phyloP scores from a whole-genome alignment of 2,329 filamentous ascomycete genomes.

The Sclerotinia glacialis region DNA sequence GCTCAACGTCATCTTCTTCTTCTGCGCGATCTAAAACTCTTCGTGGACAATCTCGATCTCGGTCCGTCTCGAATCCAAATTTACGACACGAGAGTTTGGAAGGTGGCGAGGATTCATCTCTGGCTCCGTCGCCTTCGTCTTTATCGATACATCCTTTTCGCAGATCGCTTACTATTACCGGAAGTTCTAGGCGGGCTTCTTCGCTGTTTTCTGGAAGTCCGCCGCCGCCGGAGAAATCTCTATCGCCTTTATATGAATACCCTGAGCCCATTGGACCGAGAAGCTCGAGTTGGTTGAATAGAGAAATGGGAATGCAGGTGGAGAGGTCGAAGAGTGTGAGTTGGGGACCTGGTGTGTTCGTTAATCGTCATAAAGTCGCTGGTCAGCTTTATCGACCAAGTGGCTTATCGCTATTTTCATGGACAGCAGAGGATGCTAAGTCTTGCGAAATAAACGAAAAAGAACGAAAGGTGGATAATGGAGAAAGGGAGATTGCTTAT shows the following conservation, averaged over 20 bases:
- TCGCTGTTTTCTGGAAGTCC: slow-evolving; percentile 6
- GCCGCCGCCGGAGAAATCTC: not conserved
- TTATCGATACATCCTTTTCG: not conserved
- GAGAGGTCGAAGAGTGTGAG: not conserved
- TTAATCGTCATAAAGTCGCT: not conserved
- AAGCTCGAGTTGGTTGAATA: slow-evolving; percentile 12
- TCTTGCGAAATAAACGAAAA: not conserved
- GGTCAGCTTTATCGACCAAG: not conserved
- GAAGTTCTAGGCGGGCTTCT: not conserved
- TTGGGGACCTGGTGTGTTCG: not conserved
- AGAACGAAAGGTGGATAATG: not conserved
- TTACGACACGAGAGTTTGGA: not conserved
- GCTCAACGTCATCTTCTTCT: not conserved
- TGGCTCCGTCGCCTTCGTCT: not conserved
- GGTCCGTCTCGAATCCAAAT: slow-evolving; percentile 11
- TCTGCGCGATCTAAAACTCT: not conserved
- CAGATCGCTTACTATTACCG: not conserved
- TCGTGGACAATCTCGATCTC: not conserved
- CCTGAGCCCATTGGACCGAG: slow-evolving; percentile 2
- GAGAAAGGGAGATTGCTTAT: slow-evolving; percentile 14
- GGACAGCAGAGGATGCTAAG: slow-evolving; percentile 12
- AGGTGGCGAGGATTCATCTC: not conserved
- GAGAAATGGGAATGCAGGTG: not conserved
- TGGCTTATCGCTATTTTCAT: slow-evolving; percentile 1
- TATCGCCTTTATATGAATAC: slow-evolving; percentile 4